Percentiles rank a stretch among this genome's conserved stretches.
Evolutionary conservation across 805 yeast genomes (phyloP).

Genomic region (Millerozyma acaciae): DNA sequence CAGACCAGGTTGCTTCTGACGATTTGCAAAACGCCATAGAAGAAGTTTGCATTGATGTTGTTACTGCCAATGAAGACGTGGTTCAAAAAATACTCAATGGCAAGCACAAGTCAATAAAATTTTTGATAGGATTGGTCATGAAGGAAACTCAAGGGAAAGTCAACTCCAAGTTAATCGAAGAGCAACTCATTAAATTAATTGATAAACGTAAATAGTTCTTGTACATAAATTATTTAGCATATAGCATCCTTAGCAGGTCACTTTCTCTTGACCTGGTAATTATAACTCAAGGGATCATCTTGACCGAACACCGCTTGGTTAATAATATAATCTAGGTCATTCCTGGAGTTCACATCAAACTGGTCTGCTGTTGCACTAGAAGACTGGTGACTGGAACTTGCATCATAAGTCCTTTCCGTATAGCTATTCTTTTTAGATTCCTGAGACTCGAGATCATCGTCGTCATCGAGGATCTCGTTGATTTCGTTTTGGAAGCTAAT

Average conservation of each 20-base stretch:
- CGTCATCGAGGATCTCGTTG: constrained; percentile 10
- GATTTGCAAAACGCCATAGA: constrained; percentile 31
- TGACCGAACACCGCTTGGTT: constrained; percentile 2
- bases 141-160: constrained; percentile 65
- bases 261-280: constrained; percentile 10
- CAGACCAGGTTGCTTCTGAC: constrained; percentile 23
- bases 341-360: constrained; percentile 2
- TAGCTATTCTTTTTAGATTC: not conserved
- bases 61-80: constrained; percentile 46
- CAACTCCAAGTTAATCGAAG: constrained; percentile 27
- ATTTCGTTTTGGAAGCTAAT: constrained; percentile 12
- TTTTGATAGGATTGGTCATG: constrained; percentile 83
- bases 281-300: constrained; percentile 14
- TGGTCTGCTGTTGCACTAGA: constrained; percentile 2
- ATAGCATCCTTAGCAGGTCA: constrained; percentile 1
- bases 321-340: constrained; percentile 6
- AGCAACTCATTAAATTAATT: constrained; percentile 21
- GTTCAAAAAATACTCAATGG: constrained; percentile 56
- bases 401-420: not conserved
- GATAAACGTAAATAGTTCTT: constrained; percentile 1
- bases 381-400: constrained; percentile 1
- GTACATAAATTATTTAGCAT: constrained; percentile 2
- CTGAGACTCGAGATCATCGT: not conserved
- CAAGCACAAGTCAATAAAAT: constrained; percentile 67
- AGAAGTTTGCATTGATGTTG: constrained; percentile 43